phyloP scores from a whole-genome alignment of 2,329 filamentous ascomycete genomes.

The Periconia macrospinosa region DNA sequence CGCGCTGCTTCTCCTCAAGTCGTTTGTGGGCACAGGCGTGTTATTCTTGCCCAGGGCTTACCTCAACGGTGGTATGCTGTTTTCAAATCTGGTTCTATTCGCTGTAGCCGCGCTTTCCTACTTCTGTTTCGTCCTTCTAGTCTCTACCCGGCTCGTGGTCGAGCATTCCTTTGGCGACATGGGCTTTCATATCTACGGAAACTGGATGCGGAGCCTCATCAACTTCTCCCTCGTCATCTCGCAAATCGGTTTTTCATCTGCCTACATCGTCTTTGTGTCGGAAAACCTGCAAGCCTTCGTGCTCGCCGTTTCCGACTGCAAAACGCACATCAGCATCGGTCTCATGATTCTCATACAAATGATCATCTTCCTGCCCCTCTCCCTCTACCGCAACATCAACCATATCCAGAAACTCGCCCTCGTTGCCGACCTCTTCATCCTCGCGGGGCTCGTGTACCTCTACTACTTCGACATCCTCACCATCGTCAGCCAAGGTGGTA shows the following conservation, averaged over 20 bases:
- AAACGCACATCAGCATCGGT: conserved; percentile 80
- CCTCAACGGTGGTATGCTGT: conserved; percentile 95
- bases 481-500: conserved; percentile 69
- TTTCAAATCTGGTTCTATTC: conserved; percentile 89
- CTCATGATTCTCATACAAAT: conserved; percentile 93
- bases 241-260: conserved; percentile 91
- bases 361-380: conserved; percentile 91
- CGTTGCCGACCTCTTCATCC: conserved; percentile 90
- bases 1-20: conserved; percentile 86
- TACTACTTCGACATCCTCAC: conserved; percentile 95
- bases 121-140: conserved; percentile 94
- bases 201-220: conserved; percentile 85
- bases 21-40: conserved; percentile 95
- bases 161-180: conserved; percentile 98
- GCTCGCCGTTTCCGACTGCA: conserved; percentile 85
- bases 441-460: conserved; percentile 87
- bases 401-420: conserved; percentile 95
- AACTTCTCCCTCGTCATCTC: conserved; percentile 91
- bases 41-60: conserved; percentile 91
- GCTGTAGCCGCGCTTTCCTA: conserved; percentile 85
- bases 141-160: conserved; percentile 80
- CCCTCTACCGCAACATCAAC: conserved; percentile 91
- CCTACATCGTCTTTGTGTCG: conserved; percentile 95
- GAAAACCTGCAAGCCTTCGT: conserved; percentile 96
- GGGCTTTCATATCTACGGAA: conserved; percentile 87